A percentile compares a stretch with the other conserved stretches of the same genome.
Evolutionary conservation across 1,139 yeast species (phyloP).

Genomic region (Scheffersomyces insectosa): DNA sequence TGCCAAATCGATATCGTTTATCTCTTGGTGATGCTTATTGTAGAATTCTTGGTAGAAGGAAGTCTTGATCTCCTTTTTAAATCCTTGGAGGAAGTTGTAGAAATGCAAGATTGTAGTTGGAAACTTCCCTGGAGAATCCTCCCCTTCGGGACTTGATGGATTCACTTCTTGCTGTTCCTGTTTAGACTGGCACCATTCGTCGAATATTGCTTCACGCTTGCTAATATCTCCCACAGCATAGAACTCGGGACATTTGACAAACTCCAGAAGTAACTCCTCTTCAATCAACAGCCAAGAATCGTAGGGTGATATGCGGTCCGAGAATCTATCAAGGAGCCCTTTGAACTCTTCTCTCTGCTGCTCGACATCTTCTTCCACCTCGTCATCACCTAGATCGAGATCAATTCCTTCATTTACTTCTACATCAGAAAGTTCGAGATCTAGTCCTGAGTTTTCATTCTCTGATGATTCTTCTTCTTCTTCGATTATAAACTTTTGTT

Average conservation of each 20-base stretch:
- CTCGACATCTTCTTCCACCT: slow-evolving; percentile 1
- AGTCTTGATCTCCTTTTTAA: slow-evolving; percentile 31
- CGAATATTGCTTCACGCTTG: slow-evolving; percentile 27
- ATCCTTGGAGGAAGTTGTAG: slow-evolving; percentile 28
- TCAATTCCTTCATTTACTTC: slow-evolving; percentile 3
- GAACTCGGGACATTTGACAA: slow-evolving; percentile 32
- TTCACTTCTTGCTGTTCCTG: slow-evolving; percentile 1
- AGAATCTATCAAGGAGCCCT: slow-evolving; percentile 23
- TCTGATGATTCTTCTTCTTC: slow-evolving; percentile 10
- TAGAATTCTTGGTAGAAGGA: slow-evolving; percentile 30
- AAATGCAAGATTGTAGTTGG: slow-evolving; percentile 29
- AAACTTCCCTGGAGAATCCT: slow-evolving; percentile 9
- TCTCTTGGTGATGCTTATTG: slow-evolving; percentile 14
- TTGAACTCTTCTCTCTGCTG: slow-evolving; percentile 16
- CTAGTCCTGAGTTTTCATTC: slow-evolving; percentile 14
- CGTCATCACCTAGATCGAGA: background rate
- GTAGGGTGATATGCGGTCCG: slow-evolving; percentile 28
- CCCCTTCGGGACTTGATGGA: slow-evolving; percentile 3
- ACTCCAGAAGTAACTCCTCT: slow-evolving; percentile 33
- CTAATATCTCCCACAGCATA: slow-evolving; percentile 22
- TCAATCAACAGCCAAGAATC: slow-evolving; percentile 44
- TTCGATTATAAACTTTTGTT: slow-evolving; percentile 1
- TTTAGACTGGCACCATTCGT: slow-evolving; percentile 29
- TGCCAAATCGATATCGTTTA: slow-evolving; percentile 15
- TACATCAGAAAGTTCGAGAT: slow-evolving; percentile 20